Evolutionary conservation across 169 alveolate genomes (phyloP), one percentile per base, ranked within the genome.

Genomic region (Eimeria zaria): DNA sequence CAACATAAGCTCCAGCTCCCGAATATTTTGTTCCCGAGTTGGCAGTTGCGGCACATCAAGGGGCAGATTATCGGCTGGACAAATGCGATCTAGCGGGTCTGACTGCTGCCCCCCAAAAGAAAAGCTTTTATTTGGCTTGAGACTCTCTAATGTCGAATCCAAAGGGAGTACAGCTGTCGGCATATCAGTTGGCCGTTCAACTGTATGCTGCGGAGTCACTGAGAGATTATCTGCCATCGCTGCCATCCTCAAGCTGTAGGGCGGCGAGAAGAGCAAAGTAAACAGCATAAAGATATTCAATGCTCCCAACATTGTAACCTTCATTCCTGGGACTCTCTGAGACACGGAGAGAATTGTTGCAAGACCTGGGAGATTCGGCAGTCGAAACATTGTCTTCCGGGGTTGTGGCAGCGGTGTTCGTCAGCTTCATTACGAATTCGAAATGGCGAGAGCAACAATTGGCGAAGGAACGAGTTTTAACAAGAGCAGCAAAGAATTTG

Each of bases 311-410:
- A 81, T 81, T 18, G 51, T 81, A 36, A 33, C 14, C 11, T 55
- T 53, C 67, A 44, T 22, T 30, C 16, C 20, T 53, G 22, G 51
- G 67, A 53, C 39, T 53, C 33, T 20, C 46, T 55, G 90, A 51
- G 46, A 53, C 71, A 22, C 71, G 1, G 74, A 39, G 55, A 20
- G 71, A 30, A 51, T 36, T 51, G 90, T 51, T 39, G 73, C 51
- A 51, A 55, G 64, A 81, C 20, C 67, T 9, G 48, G 90, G 90
- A 51, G 90, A 55, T 55, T 9, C 90, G 9, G 48, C 69, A 81
- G 90, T 81, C 58, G 90, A 44, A 81, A 18, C 90, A 81, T 81
- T 81, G 90, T 81, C 90, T 51, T 44, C 90, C 4, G 90, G 71
- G 51, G 69, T 51, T 18, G 64, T 30, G 64, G 69, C 90, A 20